Base-by-base conservation (phyloP, 2,329 filamentous ascomycete genomes). In the Fusarium odoratissimum region DNA sequence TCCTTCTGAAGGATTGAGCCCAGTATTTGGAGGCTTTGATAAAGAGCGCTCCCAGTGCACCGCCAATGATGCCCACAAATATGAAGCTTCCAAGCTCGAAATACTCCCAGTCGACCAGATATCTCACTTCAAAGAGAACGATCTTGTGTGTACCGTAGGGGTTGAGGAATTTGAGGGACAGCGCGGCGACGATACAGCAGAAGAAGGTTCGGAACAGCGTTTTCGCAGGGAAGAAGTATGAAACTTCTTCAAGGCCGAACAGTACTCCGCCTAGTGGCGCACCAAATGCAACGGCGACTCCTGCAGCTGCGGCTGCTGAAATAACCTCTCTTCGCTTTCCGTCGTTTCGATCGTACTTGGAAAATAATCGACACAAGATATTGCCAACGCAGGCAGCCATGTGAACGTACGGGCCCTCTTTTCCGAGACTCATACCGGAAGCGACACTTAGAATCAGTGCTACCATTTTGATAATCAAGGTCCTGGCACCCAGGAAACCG, bases 171-270 rank as follows among this genome's bases (percentile, higher is more conserved):
- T 98, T 98, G 75, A 99, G 86, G 3, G 95, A 95, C 38, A 99
- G 83, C 0, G 96, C 95, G 3, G 96, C 95, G 37, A 93, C 92
- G 76, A 98, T 98, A 82, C 95, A 98, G 85, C 95, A 98, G 83
- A 98, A 98, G 82, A 99, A 99, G 0, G 96, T 98, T 59, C 96
- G 88, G 84, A 99, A 99, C 13, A 99, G 88, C 0, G 95, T 98
- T 84, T 99, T 98, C 10, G 95, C 94, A 1, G 96, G 95, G 80
- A 98, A 98, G 82, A 98, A 98, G 82, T 98, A 98, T 75, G 93
- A 91, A 70, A 98, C 95, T 86, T 98, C 96, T 82, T 99, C 96
- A 35, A 98, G 83, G 38, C 94, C 95, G 82, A 98, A 98, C 6
- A 98, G 86, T 3, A 98, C 95, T 58, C 95, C 95, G 13, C 95